Conservation (phyloP, 768 basidiomycete genomes). For the Russula earlei region DNA sequence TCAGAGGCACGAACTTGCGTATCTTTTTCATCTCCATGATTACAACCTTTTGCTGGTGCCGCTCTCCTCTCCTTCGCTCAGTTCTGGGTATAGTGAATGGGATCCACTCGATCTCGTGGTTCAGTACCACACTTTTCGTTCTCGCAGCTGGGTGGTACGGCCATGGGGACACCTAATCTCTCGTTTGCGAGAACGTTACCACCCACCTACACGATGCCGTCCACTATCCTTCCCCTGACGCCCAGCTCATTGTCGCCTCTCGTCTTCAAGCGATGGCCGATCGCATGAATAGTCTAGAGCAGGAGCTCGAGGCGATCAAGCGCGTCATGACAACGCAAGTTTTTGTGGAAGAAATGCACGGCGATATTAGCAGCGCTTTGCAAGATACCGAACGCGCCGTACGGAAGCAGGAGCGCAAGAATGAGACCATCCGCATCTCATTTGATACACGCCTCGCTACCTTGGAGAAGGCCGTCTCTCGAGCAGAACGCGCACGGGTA, state of each 20-base stretch:
- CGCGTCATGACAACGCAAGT: constrained; percentile 29
- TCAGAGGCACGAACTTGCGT: constrained; percentile 49
- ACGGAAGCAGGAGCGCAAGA: constrained; percentile 44
- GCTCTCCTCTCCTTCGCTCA: constrained; percentile 52
- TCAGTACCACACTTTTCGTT: constrained; percentile 67
- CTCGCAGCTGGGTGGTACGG: constrained; percentile 69
- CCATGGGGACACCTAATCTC: constrained; percentile 69
- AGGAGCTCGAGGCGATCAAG: constrained; percentile 34
- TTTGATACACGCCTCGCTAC: constrained; percentile 29
- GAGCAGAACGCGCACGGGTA: constrained; percentile 24
- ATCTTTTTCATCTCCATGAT: constrained; percentile 49
- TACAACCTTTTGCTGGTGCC: constrained; percentile 64
- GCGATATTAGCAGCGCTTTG: constrained; percentile 50
- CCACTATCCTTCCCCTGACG: constrained; percentile 42
- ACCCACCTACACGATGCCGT: constrained; percentile 54
- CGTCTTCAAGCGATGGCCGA: constrained; percentile 28
- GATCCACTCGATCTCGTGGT: constrained; percentile 64
- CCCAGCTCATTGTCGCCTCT: constrained; percentile 26
- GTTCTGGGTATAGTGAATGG: constrained; percentile 46
- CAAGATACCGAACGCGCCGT: constrained; percentile 41
- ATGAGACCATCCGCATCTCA: constrained; percentile 28
- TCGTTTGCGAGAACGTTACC: constrained; percentile 53
- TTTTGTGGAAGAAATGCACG: constrained; percentile 45
- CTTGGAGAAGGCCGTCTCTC: constrained; percentile 31
- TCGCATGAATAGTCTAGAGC: constrained; percentile 41